Conservation (phyloP, 169 alveolate species). For the Cryptosporidium parvum region DNA sequence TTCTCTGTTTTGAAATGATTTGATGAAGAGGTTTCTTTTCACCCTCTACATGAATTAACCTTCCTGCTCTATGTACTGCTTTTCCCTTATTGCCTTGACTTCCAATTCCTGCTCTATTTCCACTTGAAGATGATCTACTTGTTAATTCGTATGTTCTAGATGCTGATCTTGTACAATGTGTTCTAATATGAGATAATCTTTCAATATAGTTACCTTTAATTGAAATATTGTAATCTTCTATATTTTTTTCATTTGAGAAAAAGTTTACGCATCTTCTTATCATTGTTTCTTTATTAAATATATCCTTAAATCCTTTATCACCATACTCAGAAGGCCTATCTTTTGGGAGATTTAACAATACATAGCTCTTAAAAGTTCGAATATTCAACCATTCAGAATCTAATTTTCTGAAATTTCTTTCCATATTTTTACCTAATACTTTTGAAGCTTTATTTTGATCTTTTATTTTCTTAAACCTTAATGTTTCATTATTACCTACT, state of each 20-base stretch:
- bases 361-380: constrained; percentile 1
- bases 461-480: neutral
- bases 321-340: constrained; percentile 48
- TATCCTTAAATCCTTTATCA: constrained; percentile 33
- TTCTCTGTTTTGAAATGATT: constrained; percentile 29
- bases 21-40: constrained; percentile 53
- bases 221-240: constrained; percentile 1
- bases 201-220: constrained; percentile 60
- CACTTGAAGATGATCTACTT: neutral
- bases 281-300: constrained; percentile 61
- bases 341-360: constrained; percentile 24
- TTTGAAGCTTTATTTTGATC: neutral
- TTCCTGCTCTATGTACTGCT: constrained; percentile 49
- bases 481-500: neutral
- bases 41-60: constrained; percentile 49
- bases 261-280: constrained; percentile 56
- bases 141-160: neutral
- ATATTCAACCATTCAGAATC: constrained; percentile 41
- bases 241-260: constrained; percentile 20
- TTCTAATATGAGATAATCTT: constrained; percentile 23
- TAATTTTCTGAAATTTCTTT: constrained; percentile 7
- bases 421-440: neutral
- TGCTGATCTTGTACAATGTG: constrained; percentile 57
- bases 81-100: constrained; percentile 2
- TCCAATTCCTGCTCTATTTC: neutral